These are phyloP conservation scores for Hippophae gyantsensis DNA, from an alignment of 306 rosid genomes.

Conservation along the genomic window DNA sequence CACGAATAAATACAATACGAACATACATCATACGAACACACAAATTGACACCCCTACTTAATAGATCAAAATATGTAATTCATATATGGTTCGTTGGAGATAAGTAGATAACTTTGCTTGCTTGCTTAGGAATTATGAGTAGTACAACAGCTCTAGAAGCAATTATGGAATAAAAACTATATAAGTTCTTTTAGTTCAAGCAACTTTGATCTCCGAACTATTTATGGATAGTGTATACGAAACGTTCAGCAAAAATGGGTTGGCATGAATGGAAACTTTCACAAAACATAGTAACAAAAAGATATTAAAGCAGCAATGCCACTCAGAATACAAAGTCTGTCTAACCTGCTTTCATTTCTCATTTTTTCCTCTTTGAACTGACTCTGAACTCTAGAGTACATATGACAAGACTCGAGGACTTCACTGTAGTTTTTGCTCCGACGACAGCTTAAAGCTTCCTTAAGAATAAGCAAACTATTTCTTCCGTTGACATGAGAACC, in stretches of 20 bases:
- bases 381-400: conserved; percentile 60
- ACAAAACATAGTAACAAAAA: conserved; percentile 45
- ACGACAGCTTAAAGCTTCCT: conserved; percentile 60
- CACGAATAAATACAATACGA: no score
- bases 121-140: no score
- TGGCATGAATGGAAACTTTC: conserved; percentile 13
- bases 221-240: conserved; percentile 9
- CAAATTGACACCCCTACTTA: no score
- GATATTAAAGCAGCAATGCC: conserved; percentile 32
- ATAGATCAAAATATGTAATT: no score
- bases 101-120: no score
- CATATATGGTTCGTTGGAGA: no score
- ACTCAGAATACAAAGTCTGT: conserved; percentile 35
- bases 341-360: conserved; percentile 68
- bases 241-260: no score
- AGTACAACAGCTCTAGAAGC: no score
- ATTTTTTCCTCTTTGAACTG: conserved; percentile 80
- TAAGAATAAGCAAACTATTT: conserved; percentile 70
- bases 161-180: no score
- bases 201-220: conserved; percentile 4
- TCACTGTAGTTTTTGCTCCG: conserved; percentile 66
- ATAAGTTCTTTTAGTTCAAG: no score
- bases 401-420: conserved; percentile 65
- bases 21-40: no score
- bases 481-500: conserved; percentile 69